A percentile compares a stretch with the other conserved stretches of the same genome.
Evolutionary conservation across 345 rosid species (phyloP).

Genomic region (Linum lewisii): DNA sequence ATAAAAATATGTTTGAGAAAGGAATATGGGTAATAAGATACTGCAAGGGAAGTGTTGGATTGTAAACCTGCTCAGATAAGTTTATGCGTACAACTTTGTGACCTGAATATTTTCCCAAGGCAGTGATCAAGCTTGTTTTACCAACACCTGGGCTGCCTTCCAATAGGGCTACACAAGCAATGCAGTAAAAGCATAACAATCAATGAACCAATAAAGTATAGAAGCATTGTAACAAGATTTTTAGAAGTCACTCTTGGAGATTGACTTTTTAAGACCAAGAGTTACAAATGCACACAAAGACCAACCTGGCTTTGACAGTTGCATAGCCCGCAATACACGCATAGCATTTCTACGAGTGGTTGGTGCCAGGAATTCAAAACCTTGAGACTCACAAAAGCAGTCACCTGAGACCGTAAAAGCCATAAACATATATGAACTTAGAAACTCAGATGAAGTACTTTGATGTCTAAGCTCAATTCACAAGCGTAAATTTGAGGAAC

Average conservation of each 20-base stretch:
- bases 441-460: not conserved
- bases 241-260: not conserved
- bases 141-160: slow-evolving; percentile 99
- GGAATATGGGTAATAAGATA: too few species aligned
- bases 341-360: slow-evolving; percentile 76
- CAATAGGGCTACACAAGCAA: slow-evolving; percentile 48
- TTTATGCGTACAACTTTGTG: slow-evolving; percentile 93
- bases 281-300: not conserved
- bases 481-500: too few species aligned
- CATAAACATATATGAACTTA: not conserved
- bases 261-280: not conserved
- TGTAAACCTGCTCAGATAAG: slow-evolving; percentile 83
- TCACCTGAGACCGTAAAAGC: slow-evolving; percentile 29
- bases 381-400: slow-evolving; percentile 37
- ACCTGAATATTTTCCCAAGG: slow-evolving; percentile 87
- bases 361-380: slow-evolving; percentile 84
- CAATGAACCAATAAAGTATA: not conserved
- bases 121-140: slow-evolving; percentile 82
- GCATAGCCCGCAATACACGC: slow-evolving; percentile 90
- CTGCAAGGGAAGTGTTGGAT: too few species aligned
- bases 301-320: slow-evolving; percentile 79
- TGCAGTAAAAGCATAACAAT: not conserved
- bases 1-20: too few species aligned
- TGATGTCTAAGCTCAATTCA: not conserved
- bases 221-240: not conserved